These are phyloP conservation scores for Boletus subparvulus DNA, from an alignment of 768 basidiomycete genomes.

Conservation along the genomic window DNA sequence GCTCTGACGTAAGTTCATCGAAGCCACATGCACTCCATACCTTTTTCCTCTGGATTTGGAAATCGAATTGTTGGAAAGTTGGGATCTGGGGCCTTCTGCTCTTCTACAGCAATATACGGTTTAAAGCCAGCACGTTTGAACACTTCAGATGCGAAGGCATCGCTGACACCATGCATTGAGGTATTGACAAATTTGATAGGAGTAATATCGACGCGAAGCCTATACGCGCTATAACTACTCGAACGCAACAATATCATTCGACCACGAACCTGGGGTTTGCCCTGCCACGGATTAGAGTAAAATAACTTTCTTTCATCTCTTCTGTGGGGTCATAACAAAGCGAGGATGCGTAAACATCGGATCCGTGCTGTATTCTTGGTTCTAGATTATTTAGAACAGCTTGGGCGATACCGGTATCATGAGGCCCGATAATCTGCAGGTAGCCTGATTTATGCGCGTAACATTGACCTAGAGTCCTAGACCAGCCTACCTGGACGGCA, in stretches of 20 bases:
- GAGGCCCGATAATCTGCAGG: constrained; percentile 76
- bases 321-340: constrained; percentile 57
- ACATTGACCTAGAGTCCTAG: neutral
- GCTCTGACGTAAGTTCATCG: constrained; percentile 1
- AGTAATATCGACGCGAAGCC: constrained; percentile 4
- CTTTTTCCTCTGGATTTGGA: constrained; percentile 91
- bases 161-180: constrained; percentile 87
- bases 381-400: constrained; percentile 62
- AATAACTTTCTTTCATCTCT: constrained; percentile 60
- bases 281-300: constrained; percentile 37
- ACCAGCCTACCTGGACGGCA: constrained; percentile 63
- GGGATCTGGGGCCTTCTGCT: constrained; percentile 76
- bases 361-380: constrained; percentile 45
- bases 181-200: constrained; percentile 75
- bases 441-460: neutral
- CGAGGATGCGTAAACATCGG: constrained; percentile 38
- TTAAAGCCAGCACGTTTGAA: constrained; percentile 61
- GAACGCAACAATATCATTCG: neutral
- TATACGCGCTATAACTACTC: constrained; percentile 2
- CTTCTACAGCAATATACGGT: constrained; percentile 56
- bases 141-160: constrained; percentile 56
- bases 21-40: constrained; percentile 34
- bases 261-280: constrained; percentile 17
- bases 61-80: constrained; percentile 83
- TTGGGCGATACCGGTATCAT: constrained; percentile 73